Evolutionary conservation across 208 protist genomes (phyloP).

Genomic region (Leptomonas pyrrhocoris): DNA sequence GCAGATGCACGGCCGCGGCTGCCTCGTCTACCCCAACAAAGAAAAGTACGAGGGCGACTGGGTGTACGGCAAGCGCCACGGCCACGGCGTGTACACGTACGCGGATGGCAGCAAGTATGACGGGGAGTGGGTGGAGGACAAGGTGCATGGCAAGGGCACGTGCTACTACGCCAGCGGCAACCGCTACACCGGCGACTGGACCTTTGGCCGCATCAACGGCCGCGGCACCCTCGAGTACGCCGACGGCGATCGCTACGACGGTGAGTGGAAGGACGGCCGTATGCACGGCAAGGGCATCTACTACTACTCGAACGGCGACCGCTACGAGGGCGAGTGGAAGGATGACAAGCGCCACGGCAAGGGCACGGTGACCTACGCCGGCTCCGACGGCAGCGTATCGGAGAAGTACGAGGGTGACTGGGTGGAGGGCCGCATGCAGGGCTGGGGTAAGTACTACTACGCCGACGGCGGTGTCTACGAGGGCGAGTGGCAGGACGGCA

Average conservation of each 20-base stretch:
- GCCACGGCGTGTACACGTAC: conserved; percentile 92
- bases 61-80: conserved; percentile 94
- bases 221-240: conserved; percentile 86
- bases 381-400: conserved; percentile 90
- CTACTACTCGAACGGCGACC: conserved; percentile 89
- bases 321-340: conserved; percentile 94
- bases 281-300: conserved; percentile 93
- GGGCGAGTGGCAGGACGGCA: conserved; percentile 91
- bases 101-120: conserved; percentile 93
- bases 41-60: conserved; percentile 95
- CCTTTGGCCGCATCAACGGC: conserved; percentile 92
- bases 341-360: conserved; percentile 94
- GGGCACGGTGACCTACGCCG: conserved; percentile 89
- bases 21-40: conserved; percentile 94
- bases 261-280: conserved; percentile 93
- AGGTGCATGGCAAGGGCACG: conserved; percentile 93
- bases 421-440: conserved; percentile 94
- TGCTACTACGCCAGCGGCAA: conserved; percentile 92
- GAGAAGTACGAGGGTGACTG: conserved; percentile 96
- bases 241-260: conserved; percentile 93
- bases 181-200: conserved; percentile 90
- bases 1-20: conserved; percentile 95
- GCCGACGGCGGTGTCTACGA: conserved; percentile 93
- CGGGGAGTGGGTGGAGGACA: conserved; percentile 95
- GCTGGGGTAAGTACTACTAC: conserved; percentile 94